Base-by-base conservation (phyloP, 2,329 filamentous ascomycete species). In the Stachybotrys elegans region DNA sequence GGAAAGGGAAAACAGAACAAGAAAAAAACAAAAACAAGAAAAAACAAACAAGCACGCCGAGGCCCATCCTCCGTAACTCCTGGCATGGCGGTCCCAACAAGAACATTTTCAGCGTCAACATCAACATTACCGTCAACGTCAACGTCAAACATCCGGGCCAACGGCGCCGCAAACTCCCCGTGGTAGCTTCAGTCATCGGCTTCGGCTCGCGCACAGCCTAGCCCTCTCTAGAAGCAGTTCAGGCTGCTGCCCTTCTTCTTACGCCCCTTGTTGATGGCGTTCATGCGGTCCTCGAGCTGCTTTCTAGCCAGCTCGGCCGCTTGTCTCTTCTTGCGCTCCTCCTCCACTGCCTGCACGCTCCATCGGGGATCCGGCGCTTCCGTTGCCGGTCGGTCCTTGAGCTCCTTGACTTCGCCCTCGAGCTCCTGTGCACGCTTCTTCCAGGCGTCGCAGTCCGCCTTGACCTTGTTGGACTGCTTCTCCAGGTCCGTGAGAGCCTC, bases 401-500 rank as follows among this genome's bases (percentile, higher is more conserved):
- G 72, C 48, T 83, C 79, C 64, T 82, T 83, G 50, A 83, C 78
- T 73, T 89, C 86, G 25, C 70, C 61, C 63, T 95, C 90, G 31
- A 92, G 75, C 47, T 84, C 78, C 58, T 73, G 72, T 29, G 88
- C 89, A 60, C 93, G 91, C 72, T 88, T 90, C 68, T 86, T 88
- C 87, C 90, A 97, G 23, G 78, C 80, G 43, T 97, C 93, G 63
- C 88, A 85, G 65, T 98, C 93, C 3, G 81, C 73, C 73, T 94
- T 95, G 65, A 92, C 83, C 73, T 92, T 92, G 67, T 92, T 94
- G 57, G 87, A 90, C 56, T 94, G 90, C 44, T 82, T 81, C 68
- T 98, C 93, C 29, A 98, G 80, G 57, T 98, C 93, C 3, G 89
- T 92, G 22, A 98, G 81, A 6, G 93, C 93, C 68, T 97, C 92